phyloP scores from a whole-genome alignment of 495 filamentous ascomycete species.

The Neurospora hispaniola region DNA sequence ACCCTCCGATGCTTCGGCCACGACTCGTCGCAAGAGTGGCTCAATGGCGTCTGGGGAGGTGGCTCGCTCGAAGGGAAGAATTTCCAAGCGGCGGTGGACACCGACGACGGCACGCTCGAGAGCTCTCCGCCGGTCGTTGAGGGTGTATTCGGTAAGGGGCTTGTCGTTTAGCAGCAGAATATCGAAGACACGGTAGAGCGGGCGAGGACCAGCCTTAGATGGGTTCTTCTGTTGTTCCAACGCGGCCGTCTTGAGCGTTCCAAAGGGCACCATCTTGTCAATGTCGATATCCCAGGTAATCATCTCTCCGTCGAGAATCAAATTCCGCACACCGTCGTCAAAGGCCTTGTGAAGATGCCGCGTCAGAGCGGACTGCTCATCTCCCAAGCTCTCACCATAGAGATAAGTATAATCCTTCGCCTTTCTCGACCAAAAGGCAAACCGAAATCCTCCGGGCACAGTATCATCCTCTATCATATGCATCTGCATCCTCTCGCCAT shows the following conservation, averaged over 20 bases:
- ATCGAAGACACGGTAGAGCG: constrained; percentile 78
- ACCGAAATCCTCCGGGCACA: constrained; percentile 57
- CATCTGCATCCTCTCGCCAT: constrained; percentile 94
- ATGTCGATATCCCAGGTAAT: constrained; percentile 93
- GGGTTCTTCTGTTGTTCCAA: constrained; percentile 72
- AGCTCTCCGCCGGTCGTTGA: constrained; percentile 71
- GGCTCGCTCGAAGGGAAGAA: constrained; percentile 64
- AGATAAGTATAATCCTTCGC: constrained; percentile 96
- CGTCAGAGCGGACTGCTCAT: constrained; percentile 70
- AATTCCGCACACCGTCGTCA: constrained; percentile 58
- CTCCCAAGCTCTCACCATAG: constrained; percentile 68
- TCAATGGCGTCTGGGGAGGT: constrained; percentile 63
- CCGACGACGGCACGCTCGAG: constrained; percentile 54
- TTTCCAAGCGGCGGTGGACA: constrained; percentile 66
- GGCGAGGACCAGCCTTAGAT: constrained; percentile 58
- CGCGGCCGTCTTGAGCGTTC: constrained; percentile 87
- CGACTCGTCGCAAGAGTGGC: constrained; percentile 63
- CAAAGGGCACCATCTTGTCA: constrained; percentile 78
- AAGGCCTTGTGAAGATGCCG: constrained; percentile 73
- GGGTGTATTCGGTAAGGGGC: constrained; percentile 67
- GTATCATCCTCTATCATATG: constrained; percentile 72
- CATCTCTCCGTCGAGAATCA: constrained; percentile 97
- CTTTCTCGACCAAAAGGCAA: constrained; percentile 90
- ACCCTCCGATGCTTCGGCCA: constrained; percentile 82
- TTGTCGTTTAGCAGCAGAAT: constrained; percentile 79